Evolutionary conservation across 352 stramenopile genomes (phyloP), one percentile per base, ranked within the genome.

Genomic region (Pythium scleroteichum): DNA sequence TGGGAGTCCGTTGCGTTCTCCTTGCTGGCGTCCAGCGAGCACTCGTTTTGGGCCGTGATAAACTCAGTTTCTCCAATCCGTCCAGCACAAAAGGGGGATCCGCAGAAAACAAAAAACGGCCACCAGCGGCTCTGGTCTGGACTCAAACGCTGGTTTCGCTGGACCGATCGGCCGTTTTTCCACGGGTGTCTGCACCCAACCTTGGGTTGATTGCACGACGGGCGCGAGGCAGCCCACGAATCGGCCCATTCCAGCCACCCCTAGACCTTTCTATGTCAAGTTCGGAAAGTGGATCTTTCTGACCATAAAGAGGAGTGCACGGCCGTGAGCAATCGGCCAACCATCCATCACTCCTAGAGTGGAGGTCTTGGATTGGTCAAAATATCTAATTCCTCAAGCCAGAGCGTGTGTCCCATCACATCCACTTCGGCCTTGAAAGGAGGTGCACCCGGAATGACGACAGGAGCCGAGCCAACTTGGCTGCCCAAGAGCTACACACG

Each of bases 201-300:
- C 24, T 22, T 22, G 39, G n/a, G 29, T 5, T 10, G 29, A 35
- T 35, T 35, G 29, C 29, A 35, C 29, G 29, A 35, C 5, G 29
- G 29, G 29, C 29, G 29, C 29, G 29, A 35, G 29, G 29, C 29
- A n/a, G n/a, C n/a, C n/a, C n/a, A n/a, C n/a, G n/a, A n/a, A 39
- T 44, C 39, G 29, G 12, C 7, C 41, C 53, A 53, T 13, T n/a
- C 39, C n/a, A 13, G 17, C 12, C 38, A 27, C 60, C 38, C 46
- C 54, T 57, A 57, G 20, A 48, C 50, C 48, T 59, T 45, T 59
- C 45, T 59, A 55, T 65, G 52, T 42, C 45, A 61, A 53, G 29
- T 41, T n/a, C 19, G 22, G 29, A 29, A 63, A 63, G 53, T 62
- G 62, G 53, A 69, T 69, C 46, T 69, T 52, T 69, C 62, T 69